Percentiles rank a stretch among this genome's conserved stretches.
phyloP scores from a whole-genome alignment of 2,329 filamentous ascomycete genomes.

The Apiospora aurea region DNA sequence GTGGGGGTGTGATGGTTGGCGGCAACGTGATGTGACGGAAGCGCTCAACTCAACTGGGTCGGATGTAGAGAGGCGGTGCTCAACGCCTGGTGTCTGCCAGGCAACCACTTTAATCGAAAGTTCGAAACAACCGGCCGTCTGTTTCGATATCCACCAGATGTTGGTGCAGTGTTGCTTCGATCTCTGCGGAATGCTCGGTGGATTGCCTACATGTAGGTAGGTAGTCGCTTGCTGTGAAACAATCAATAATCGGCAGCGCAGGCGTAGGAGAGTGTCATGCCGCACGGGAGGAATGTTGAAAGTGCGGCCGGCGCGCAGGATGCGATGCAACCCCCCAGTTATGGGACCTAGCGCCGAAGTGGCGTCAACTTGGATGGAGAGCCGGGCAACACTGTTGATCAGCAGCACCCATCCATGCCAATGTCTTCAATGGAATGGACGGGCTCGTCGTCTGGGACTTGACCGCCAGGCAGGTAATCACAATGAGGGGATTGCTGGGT shows the following conservation, averaged over 20 bases:
- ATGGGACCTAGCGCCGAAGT: constrained; percentile 18
- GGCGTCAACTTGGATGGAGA: constrained; percentile 11
- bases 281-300: constrained; percentile 14
- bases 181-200: not conserved
- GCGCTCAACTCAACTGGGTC: constrained; percentile 2
- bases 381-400: not conserved
- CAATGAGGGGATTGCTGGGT: not conserved
- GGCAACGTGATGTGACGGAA: constrained; percentile 8
- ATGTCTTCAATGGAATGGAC: not conserved
- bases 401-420: not conserved
- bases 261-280: constrained; percentile 3
- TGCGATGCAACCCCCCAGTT: constrained; percentile 18
- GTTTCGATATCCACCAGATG: not conserved
- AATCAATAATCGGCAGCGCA: not conserved
- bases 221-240: not conserved
- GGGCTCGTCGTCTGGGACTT: not conserved
- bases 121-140: not conserved
- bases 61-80: not conserved
- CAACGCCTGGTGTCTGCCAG: not conserved
- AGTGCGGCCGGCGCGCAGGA: constrained; percentile 16
- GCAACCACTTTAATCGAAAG: not conserved
- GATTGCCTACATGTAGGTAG: not conserved
- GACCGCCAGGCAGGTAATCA: not conserved
- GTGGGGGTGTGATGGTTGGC: constrained; percentile 15
- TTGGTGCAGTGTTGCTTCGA: not conserved